A percentile compares a stretch with the other conserved stretches of the same genome.
phyloP scores from a whole-genome alignment of 164 flowering plant genomes.

The Malania oleifera region DNA sequence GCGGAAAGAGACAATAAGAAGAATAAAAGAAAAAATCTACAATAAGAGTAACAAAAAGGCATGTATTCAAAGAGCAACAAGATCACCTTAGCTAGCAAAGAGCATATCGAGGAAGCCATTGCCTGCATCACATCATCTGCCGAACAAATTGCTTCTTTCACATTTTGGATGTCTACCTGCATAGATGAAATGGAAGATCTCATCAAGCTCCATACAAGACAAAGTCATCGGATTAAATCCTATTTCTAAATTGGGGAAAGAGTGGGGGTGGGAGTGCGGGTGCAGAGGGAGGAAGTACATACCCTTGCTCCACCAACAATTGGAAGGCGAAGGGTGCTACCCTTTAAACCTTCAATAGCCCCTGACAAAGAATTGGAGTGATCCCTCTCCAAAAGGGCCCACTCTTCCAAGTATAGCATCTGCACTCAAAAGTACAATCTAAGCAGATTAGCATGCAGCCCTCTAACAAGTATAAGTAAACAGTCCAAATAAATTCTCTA shows the following conservation, averaged over 20 bases:
- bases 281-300: conserved; percentile 5
- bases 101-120: conserved; percentile 48
- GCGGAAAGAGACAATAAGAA: background rate
- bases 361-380: conserved; percentile 44
- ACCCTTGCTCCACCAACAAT: conserved; percentile 60
- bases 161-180: conserved; percentile 48
- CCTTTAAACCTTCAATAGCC: conserved; percentile 49
- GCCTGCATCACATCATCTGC: conserved; percentile 67
- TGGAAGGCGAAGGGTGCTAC: conserved; percentile 64
- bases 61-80: conserved; percentile 1
- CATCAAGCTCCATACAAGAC: background rate
- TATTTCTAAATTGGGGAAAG: background rate
- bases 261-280: no score
- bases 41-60: background rate
- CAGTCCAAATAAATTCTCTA: background rate
- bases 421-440: conserved; percentile 21
- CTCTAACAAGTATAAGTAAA: background rate
- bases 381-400: conserved; percentile 44
- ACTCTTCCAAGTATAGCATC: conserved; percentile 55
- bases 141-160: conserved; percentile 53
- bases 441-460: background rate
- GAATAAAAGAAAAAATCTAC: background rate
- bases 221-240: background rate
- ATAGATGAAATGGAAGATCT: background rate
- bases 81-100: conserved; percentile 40